Base-by-base conservation (phyloP, 441 rosid species). In the Syzygium syzygioides region DNA sequence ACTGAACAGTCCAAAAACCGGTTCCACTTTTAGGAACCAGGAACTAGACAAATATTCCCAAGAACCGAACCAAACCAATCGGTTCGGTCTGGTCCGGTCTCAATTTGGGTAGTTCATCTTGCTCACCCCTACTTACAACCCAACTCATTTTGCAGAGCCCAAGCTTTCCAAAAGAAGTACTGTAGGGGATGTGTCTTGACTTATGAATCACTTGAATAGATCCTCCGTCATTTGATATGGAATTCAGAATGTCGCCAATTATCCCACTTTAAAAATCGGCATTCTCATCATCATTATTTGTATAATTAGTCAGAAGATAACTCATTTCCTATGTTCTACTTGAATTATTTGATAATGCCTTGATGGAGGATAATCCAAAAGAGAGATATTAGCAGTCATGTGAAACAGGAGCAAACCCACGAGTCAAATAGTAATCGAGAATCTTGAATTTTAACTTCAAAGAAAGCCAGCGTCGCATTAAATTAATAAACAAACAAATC, bases 91-190 rank as follows among this genome's bases (percentile, higher is more conserved):
- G 41, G 41, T 37, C 41, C 41, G 45, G 45, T 41, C 45, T 41
- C 45, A 1, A 6, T 41, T 41, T 41, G 45, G 45, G 7, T 1
- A 41, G 1, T 41, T 7, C 7, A 41, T 41, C 45, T 41, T 41
- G 45, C 45, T 41, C 45, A 6, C 45, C 1, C 45, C 45, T 41
- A 41, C 7, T 41, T 41, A 41, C 6, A 0, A 41, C 45, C 62
- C 14, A 11, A 25, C 14, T 6, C 7, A 0, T 26, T 59, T 10
- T 1, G 14, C 11, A 26, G 3, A 11, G 6, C 7, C n/a, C 14
- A 59, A 59, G 14, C 14, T 14, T 25, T 45, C 2, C n/a, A 25
- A 59, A 59, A 25, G 64, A 59, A 59, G n/a, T 57, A 4, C 6
- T 9, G 3, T 55, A 57, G 5, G 13, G 14, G 48, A 59, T 59